Conservation (phyloP, 805 yeast genomes). For the Suhomyces pyralidae region DNA sequence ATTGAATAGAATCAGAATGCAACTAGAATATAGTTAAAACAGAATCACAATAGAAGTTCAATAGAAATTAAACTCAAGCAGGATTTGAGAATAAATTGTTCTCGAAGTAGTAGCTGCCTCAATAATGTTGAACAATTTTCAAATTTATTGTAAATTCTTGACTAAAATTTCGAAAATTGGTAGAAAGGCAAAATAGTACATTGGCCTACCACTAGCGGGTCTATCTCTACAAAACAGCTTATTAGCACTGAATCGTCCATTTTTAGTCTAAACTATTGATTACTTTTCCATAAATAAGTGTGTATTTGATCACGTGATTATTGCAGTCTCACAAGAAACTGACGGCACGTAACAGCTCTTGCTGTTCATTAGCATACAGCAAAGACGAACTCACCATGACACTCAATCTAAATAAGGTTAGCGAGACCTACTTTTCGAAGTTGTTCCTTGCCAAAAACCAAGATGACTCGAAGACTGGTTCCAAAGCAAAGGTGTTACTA, state of each 20-base stretch:
- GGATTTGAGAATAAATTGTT: too few relatives aligned
- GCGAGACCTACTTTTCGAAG: constrained; percentile 29
- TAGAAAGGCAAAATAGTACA: neutral
- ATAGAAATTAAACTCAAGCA: neutral
- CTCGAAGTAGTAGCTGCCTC: too few relatives aligned
- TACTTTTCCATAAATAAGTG: neutral
- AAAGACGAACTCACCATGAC: constrained; percentile 15
- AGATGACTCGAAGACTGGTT: constrained; percentile 13
- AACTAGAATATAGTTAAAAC: too few relatives aligned
- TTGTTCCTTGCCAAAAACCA: constrained; percentile 18
- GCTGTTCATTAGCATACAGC: neutral
- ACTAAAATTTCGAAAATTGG: neutral
- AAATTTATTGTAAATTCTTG: neutral
- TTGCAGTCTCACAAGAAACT: neutral
- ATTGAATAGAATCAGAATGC: neutral
- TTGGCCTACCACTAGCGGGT: neutral
- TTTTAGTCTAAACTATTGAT: neutral
- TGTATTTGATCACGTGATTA: neutral
- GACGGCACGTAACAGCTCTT: neutral
- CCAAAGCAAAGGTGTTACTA: constrained; percentile 66
- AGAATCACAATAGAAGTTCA: too few relatives aligned
- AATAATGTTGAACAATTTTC: too few relatives aligned
- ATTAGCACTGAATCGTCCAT: neutral
- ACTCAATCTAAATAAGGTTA: constrained; percentile 26
- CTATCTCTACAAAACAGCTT: neutral